phyloP scores from a whole-genome alignment of 164 flowering plant genomes.

The Litsea cubeba region DNA sequence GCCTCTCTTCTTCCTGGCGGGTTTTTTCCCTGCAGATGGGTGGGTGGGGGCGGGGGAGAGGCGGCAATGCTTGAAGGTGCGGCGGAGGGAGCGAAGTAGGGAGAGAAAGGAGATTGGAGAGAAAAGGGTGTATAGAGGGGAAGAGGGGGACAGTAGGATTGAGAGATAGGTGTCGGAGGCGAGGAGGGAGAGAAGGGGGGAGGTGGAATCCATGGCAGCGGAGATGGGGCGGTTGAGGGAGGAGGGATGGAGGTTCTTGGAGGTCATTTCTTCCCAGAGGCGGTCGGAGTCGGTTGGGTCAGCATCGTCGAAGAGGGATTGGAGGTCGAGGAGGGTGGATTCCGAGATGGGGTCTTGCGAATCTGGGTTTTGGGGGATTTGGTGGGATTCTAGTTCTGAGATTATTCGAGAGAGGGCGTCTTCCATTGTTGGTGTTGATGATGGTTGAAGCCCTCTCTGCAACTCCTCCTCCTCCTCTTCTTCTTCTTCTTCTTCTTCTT shows the following conservation, averaged over 20 bases:
- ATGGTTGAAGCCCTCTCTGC: neutral
- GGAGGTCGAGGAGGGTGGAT: slow-evolving; percentile 48
- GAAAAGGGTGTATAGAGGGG: slow-evolving; percentile 83
- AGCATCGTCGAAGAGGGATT: slow-evolving; percentile 35
- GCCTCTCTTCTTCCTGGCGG: neutral
- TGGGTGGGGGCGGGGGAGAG: slow-evolving; percentile 5
- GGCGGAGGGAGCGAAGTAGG: slow-evolving; percentile 63
- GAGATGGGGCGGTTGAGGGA: slow-evolving; percentile 40
- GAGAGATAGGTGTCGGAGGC: slow-evolving; percentile 69
- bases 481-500: neutral
- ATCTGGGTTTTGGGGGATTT: slow-evolving; percentile 7
- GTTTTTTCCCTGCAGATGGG: neutral
- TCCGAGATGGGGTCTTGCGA: slow-evolving; percentile 36
- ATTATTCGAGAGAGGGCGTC: slow-evolving; percentile 38
- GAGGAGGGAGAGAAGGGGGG: slow-evolving; percentile 31
- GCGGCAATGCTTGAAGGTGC: slow-evolving; percentile 36
- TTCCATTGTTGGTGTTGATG: slow-evolving; percentile 31
- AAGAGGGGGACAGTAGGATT: slow-evolving; percentile 54
- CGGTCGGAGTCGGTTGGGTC: slow-evolving; percentile 23
- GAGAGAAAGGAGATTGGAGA: slow-evolving; percentile 71
- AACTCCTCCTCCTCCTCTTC: neutral
- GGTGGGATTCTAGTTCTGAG: slow-evolving; percentile 39
- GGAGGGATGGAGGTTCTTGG: slow-evolving; percentile 42
- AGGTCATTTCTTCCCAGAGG: slow-evolving; percentile 46
- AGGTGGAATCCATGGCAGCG: slow-evolving; percentile 55